Evolutionary conservation across 306 rosid genomes (phyloP), one percentile per base, ranked within the genome.

Genomic region (Sechiopsis laciniata): DNA sequence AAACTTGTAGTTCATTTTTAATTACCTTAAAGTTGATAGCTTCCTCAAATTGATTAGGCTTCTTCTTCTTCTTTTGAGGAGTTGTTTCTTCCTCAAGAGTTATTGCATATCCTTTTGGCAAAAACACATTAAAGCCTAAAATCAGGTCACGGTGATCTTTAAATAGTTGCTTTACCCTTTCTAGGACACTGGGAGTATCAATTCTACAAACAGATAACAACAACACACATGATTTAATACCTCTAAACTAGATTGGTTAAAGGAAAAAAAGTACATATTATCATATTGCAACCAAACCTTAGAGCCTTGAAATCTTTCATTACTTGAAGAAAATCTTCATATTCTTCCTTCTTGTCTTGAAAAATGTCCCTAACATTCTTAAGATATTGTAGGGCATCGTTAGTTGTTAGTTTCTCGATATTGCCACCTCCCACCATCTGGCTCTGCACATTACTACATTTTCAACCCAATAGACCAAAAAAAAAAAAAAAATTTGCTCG

Each of bases 261-360:
- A 19, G 2, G 46, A 40, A 40, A 19, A 32, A 74, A 20, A 24
- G 51, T 16, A 62, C 60, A 69, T 17, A 32, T 26, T 1, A 51
- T 60, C 78, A 76, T 68, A 13, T 56, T 53, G 26, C 74, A 35
- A 32, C 5, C 70, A 60, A 46, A 95, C 99, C 96, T 85, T 81
- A 91, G 97, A 55, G 99, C 95, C 85, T 95, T 94, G 77, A 94
- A 94, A 77, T 94, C 97, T 80, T 94, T 94, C 99, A 94, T 94
- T 54, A 94, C 99, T 82, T 94, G 95, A 63, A 94, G 88, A 83
- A 94, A 94, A 51, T 87, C 97, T 20, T 94, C 99, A 40, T 94
- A 94, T 51, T 91, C 86, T 21, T 87, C 97, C 86, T 80, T 86
- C 32, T 89, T 86, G 85, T 94, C 91, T 71, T 84, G 91, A 87